Conservation (phyloP, 108 stramenopile genomes). For the Schizochytrium sp. region DNA sequence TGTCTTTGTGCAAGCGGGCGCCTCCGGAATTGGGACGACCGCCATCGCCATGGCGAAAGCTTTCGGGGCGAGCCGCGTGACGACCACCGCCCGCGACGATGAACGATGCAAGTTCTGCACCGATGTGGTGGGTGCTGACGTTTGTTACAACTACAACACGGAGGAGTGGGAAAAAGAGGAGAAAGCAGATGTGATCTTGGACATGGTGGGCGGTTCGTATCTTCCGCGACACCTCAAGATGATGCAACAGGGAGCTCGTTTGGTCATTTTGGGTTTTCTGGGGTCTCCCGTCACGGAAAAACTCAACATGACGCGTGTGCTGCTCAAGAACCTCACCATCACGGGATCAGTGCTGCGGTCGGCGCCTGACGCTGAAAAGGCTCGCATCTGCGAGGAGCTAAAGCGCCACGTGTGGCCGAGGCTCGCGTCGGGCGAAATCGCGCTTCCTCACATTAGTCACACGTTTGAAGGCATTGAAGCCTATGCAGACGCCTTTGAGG, state of each 20-base stretch:
- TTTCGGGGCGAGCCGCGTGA: background rate
- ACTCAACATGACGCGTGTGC: background rate
- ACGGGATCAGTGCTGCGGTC: background rate
- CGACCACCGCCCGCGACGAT: background rate
- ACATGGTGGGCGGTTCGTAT: constrained; percentile 6
- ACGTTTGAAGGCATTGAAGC: background rate
- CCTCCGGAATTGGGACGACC: background rate
- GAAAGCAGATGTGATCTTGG: background rate
- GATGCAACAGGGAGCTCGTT: background rate
- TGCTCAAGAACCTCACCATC: background rate
- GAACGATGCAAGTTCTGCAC: background rate
- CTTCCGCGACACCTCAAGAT: background rate
- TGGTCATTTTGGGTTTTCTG: background rate
- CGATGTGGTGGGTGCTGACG: background rate
- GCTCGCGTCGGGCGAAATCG: background rate
- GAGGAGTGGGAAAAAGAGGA: background rate
- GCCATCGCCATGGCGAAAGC: background rate
- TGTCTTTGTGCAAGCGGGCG: background rate
- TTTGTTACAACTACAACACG: background rate
- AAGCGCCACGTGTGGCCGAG: background rate
- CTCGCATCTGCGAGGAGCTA: background rate
- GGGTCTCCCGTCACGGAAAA: background rate
- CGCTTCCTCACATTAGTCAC: background rate
- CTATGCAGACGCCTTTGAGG: background rate
- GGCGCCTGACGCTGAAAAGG: background rate